Base-by-base conservation (phyloP, 176 grass and related monocot genomes). In the Triticum timopheevii region DNA sequence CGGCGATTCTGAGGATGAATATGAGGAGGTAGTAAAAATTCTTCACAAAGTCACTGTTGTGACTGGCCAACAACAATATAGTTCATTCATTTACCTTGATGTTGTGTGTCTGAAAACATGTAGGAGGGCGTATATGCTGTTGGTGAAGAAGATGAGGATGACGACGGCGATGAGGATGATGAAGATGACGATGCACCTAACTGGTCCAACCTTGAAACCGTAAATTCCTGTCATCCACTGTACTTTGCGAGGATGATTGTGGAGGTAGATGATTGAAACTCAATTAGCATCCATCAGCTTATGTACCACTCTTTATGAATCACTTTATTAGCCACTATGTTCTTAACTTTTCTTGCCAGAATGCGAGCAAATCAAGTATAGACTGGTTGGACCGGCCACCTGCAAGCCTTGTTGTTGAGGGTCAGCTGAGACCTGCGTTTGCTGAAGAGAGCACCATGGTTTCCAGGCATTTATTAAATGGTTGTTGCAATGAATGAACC, bases 381-480 rank as follows among this genome's bases (percentile, higher is more conserved):
- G 96, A 98, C 28, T 98, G 96, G 96, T 86, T 93, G 75, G 90
- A 98, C 79, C 88, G 93, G 23, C 88, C 96, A 70, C 87, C 96
- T 23, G 90, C 96, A 89, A 93, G 86, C 85, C 89, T 98, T 82
- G 80, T 94, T 77, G 88, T 95, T 8, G 87, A 94, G 86, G 96
- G 93, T 39, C 90, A 95, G 65, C 83, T 98, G 23, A 94, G 96
- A 80, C 92, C 93, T 73, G 93, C 91, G 64, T 95, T 98, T 93
- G 64, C 82, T 80, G 91, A 95, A 68, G 90, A 95, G 77, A 92
- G 82, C 85, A 91, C 86, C 86, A 92, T 89, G 84, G 78, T 89
- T 74, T 80, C 88, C 80, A 94, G 85, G 35, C 84, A 90, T 69
- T 85, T 83, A 25, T 83, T 88, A 89, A 84, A 84, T 92, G 88